Conservation (phyloP, 306 rosid genomes). For the Purshia tridentata region DNA sequence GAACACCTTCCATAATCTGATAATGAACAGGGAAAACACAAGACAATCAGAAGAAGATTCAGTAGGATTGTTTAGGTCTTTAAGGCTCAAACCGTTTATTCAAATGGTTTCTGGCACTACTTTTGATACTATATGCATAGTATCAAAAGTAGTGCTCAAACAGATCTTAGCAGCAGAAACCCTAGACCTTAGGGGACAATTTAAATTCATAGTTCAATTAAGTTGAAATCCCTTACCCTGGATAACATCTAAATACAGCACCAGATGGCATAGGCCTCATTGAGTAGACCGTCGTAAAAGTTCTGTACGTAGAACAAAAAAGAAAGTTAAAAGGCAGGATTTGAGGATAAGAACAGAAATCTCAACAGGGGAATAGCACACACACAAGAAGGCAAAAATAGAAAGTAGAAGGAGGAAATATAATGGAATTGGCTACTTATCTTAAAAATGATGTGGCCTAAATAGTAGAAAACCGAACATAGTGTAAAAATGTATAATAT, state of each 20-base stretch:
- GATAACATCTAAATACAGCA: constrained; percentile 90
- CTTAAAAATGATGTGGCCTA: no score
- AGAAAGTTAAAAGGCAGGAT: background rate
- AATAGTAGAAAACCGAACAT: background rate
- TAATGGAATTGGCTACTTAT: no score
- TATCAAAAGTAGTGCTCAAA: background rate
- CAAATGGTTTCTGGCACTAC: background rate
- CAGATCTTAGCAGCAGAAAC: background rate
- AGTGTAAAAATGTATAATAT: background rate
- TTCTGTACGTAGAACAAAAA: constrained; percentile 52
- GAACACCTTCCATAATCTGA: constrained; percentile 92
- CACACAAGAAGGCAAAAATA: no score
- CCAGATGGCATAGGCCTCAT: constrained; percentile 94
- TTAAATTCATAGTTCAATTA: background rate
- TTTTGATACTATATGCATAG: background rate
- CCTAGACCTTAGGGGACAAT: background rate
- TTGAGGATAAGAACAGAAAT: background rate
- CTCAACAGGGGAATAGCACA: background rate
- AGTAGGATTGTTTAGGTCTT: background rate
- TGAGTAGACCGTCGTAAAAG: constrained; percentile 74
- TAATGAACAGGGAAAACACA: constrained; percentile 24
- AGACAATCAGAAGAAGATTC: constrained; percentile 8
- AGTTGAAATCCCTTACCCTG: constrained; percentile 57
- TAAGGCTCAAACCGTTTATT: background rate
- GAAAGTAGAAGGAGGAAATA: no score